Percentiles rank a stretch among this genome's conserved stretches.
These are phyloP conservation scores for Scopulariopsis brevicaulis DNA, from an alignment of 2,329 filamentous ascomycete genomes.

Conservation along the genomic window DNA sequence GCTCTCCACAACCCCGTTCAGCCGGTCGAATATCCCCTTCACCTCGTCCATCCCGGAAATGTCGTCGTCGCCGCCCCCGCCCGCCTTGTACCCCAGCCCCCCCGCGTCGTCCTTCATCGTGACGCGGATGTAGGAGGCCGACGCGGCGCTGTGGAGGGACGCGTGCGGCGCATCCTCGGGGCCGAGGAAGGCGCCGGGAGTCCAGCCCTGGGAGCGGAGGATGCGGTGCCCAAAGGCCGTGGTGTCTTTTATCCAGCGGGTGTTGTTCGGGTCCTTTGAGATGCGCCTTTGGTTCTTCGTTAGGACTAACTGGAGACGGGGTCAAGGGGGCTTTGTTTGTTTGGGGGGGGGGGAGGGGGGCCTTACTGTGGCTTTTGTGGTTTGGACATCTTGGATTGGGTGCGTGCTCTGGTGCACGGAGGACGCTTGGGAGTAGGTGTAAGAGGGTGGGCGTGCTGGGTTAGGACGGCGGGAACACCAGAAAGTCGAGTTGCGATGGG, in stretches of 20 bases:
- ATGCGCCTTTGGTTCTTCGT: constrained; percentile 26
- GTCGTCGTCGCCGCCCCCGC: constrained; percentile 53
- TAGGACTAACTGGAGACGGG: not conserved
- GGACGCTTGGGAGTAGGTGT: not conserved
- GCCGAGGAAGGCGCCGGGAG: constrained; percentile 73
- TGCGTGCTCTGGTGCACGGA: not conserved
- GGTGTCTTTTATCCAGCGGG: constrained; percentile 76
- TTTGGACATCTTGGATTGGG: constrained; percentile 1
- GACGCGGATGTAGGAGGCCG: constrained; percentile 75
- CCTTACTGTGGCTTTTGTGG: not conserved
- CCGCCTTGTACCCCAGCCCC: constrained; percentile 66
- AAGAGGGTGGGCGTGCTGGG: not conserved
- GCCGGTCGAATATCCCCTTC: constrained; percentile 70
- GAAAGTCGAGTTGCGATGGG: not conserved
- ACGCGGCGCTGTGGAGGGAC: constrained; percentile 66
- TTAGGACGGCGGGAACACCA: not conserved
- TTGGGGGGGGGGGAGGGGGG: not conserved
- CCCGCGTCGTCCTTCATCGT: constrained; percentile 82
- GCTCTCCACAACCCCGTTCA: constrained; percentile 80
- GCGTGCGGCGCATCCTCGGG: constrained; percentile 65
- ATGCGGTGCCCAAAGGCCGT: constrained; percentile 82
- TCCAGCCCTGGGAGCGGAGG: constrained; percentile 81
- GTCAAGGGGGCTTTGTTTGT: not conserved
- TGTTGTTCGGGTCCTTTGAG: constrained; percentile 90
- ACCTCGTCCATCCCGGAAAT: constrained; percentile 81